Evolutionary conservation across 2,329 filamentous ascomycete species (phyloP), one percentile per base, ranked within the genome.

Genomic region (Colletotrichum gigasporum): DNA sequence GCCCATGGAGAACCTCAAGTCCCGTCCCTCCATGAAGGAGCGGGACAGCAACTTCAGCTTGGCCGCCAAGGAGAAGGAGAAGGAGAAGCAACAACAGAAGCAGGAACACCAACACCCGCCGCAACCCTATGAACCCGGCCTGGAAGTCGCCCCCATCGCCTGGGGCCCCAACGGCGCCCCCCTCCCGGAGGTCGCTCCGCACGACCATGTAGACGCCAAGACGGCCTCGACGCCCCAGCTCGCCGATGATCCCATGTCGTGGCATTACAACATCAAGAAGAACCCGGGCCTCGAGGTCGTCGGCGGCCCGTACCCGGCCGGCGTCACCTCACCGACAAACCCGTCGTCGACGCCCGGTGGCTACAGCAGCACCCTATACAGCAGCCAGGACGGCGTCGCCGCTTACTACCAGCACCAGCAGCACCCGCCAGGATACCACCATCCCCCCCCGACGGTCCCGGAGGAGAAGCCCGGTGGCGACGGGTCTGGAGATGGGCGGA

Each of bases 191-290:
- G 42, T 65, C 4, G 22, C 50, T 2, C 50, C 63, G 16, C 35
- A 50, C 30, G 32, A 44, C 35, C 42, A 45, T 18, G 41, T 26
- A 11, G 63, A 65, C 30, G 51, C 57, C 42, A 57, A 63, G 18
- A 41, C 63, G 4, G 11, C 26, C 7, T 51, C 44, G 18, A 37
- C 50, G 16, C 63, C 58, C 22, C 50, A 63, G 39, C 50, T 63
- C 50, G 42, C 34, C 44, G 37, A 65, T 12, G 42, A 54, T 22
- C 50, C 58, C 5, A 2, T 16, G 16, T 26, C 48, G 34, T 56
- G 50, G 58, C 42, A 50, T 10, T 60, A 63, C 53, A 28, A 60
- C 18, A 6, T 54, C 14, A 54, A 63, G 42, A 59, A 65, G 37
- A 45, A 54, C 8, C 32, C 39, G n/a, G 48, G 48, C 20, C 48